phyloP scores from a whole-genome alignment of 208 protist species.

The Trypanosoma avium region DNA sequence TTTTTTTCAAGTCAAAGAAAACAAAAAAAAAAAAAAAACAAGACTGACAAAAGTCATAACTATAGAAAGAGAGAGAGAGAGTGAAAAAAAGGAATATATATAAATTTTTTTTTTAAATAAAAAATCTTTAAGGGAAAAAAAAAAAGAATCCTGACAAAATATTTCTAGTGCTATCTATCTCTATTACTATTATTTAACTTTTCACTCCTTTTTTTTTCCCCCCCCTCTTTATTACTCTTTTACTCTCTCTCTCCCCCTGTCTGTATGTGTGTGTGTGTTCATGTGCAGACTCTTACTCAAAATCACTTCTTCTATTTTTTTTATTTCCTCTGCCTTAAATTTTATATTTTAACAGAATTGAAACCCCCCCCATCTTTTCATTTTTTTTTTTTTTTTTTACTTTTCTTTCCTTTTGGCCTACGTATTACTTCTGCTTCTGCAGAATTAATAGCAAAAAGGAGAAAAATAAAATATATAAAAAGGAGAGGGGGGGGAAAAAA shows the following conservation, averaged over 20 bases:
- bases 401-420: not conserved
- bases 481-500: too few species aligned
- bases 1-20: constrained; percentile 6
- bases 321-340: not conserved
- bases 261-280: not conserved
- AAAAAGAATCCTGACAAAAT: not conserved
- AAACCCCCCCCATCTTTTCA: not conserved
- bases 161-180: too few species aligned
- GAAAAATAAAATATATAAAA: too few species aligned
- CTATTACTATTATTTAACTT: too few species aligned
- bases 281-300: not conserved
- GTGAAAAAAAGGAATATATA: too few species aligned
- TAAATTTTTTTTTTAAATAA: too few species aligned
- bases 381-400: not conserved
- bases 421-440: not conserved
- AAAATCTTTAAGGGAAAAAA: not conserved
- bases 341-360: too few species aligned
- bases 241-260: not conserved
- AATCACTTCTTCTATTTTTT: constrained; percentile 1
- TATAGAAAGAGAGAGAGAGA: not conserved
- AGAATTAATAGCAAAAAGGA: too few species aligned
- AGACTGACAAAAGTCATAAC: not conserved
- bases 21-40: not conserved
- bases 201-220: not conserved
- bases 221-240: not conserved